Evolutionary conservation across 2,329 filamentous ascomycete genomes (phyloP), one percentile per base, ranked within the genome.

Genomic region (Rhytidhysteron rufulum): DNA sequence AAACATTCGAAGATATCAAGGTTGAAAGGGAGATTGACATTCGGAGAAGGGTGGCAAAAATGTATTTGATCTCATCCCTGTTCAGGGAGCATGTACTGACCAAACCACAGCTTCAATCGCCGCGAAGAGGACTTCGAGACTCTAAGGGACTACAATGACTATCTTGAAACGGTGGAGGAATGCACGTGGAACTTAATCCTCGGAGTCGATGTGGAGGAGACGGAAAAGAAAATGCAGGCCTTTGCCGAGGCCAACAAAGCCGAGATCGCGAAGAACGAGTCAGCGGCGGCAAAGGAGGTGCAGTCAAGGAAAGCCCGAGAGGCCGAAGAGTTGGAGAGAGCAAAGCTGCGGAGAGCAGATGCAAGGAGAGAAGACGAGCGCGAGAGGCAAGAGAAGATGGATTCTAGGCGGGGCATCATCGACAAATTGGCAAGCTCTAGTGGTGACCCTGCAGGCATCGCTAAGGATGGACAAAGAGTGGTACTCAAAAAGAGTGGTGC

Each of bases 11-110:
- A 47, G 90, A 97, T 66, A 76, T 98, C 29, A 68, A 78, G 30
- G 83, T 97, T 5, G 91, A 97, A 75, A 79, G 90, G 41, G 93
- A 98, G 69, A 88, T 96, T 15, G 93, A 98, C 67, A 88, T 97
- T 44, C 78, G 93, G 39, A 80, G 83, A 43, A 77, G 87, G 40
- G 88, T 97, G 2, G 83, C 83, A 54, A 68, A 68, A 39, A 72
- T 73, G 70, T 77, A 66, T 39, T 68, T 56, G 39, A 7, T 16
- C 17, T 21, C 17, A 7, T n/a, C 13, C 17, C 13, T 18, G 8
- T 32, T 18, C 24, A 27, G 13, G 24, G 8, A 8, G n/a, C n/a
- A 8, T 19, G 25, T 9, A 13, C 13, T 16, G 19, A 41, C 41
- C 24, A 3, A 11, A 49, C 57, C 42, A n/a, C n/a, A 86, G 91